These are phyloP conservation scores for Fusarium protoensiforme DNA, from an alignment of 2,329 filamentous ascomycete species.

Conservation along the genomic window DNA sequence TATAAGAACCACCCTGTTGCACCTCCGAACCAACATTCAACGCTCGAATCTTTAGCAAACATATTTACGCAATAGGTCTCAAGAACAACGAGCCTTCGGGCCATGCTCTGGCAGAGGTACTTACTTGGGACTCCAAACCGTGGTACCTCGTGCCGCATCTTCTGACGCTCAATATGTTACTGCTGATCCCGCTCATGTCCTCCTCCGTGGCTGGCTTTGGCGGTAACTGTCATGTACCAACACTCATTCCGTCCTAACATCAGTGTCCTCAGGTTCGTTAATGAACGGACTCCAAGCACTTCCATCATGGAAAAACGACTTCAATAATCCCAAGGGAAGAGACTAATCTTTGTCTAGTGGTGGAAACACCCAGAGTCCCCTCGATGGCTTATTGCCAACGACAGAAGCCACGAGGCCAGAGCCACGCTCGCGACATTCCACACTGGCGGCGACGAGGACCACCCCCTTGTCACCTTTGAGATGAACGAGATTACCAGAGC, in stretches of 20 bases:
- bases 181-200: not conserved
- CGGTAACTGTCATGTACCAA: not conserved
- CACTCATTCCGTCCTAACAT: not conserved
- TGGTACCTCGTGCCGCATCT: not conserved
- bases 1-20: not conserved
- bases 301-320: not conserved
- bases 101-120: not conserved
- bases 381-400: not conserved
- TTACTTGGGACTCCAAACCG: not conserved
- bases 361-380: not conserved
- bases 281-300: not conserved
- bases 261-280: not conserved
- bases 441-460: not conserved
- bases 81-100: not conserved
- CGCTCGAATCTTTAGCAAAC: not conserved
- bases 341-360: not conserved
- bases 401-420: not conserved
- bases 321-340: not conserved
- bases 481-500: not conserved
- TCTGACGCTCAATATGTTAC: not conserved
- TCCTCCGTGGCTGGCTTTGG: not conserved
- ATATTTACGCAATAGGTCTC: not conserved
- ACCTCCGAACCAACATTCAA: not conserved
- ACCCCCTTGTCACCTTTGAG: not conserved
- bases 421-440: not conserved